phyloP scores from a whole-genome alignment of 768 basidiomycete species.

The Boletus rubroflammeus region DNA sequence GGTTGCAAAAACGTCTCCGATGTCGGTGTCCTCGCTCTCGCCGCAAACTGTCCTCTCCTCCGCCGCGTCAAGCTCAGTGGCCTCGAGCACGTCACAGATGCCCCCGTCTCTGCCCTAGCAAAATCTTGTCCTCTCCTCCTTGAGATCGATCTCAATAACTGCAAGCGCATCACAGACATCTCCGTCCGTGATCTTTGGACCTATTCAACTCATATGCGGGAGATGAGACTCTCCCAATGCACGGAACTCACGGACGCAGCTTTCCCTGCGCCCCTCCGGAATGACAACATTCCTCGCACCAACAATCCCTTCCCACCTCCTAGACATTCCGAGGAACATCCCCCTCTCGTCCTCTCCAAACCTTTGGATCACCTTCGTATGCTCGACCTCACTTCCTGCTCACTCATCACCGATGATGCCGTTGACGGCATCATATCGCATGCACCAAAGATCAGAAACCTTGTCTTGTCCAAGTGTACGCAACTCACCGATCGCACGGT shows the following conservation, averaged over 20 bases:
- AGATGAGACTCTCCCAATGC: conserved; percentile 84
- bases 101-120: conserved; percentile 71
- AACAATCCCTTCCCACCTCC: conserved; percentile 43
- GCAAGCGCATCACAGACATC: conserved; percentile 70
- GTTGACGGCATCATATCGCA: conserved; percentile 79
- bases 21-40: conserved; percentile 70
- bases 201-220: conserved; percentile 78
- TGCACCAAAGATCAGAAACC: conserved; percentile 79
- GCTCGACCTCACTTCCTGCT: conserved; percentile 88
- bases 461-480: conserved; percentile 83
- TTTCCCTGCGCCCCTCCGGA: conserved; percentile 70
- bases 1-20: conserved; percentile 83
- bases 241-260: conserved; percentile 74
- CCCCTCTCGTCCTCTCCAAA: conserved; percentile 62
- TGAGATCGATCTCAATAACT: conserved; percentile 90
- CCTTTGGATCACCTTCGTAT: conserved; percentile 84
- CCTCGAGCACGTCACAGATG: conserved; percentile 71
- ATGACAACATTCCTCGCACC: conserved; percentile 32
- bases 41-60: conserved; percentile 68
- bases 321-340: conserved; percentile 42
- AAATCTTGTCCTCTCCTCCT: conserved; percentile 80
- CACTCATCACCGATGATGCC: conserved; percentile 75
- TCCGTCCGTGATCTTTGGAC: conserved; percentile 83
- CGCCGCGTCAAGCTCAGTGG: conserved; percentile 88
- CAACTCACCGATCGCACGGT: conserved; percentile 78